Percentiles rank a stretch among this genome's conserved stretches.
These are phyloP conservation scores for Hansenula anomala DNA, from an alignment of 1,139 yeast genomes.

Conservation along the genomic window DNA sequence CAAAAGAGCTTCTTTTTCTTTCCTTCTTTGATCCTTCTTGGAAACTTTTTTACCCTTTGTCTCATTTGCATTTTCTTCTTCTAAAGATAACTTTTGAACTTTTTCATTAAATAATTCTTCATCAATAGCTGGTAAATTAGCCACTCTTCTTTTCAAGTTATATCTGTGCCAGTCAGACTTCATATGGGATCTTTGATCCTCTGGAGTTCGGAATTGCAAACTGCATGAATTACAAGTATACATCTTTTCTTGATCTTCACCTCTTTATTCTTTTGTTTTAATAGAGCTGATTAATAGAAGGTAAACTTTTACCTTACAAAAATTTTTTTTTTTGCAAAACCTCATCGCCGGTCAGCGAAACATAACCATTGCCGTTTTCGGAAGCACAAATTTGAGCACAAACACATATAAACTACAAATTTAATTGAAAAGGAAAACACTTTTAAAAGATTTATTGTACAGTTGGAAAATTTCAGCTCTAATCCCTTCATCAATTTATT, in stretches of 20 bases:
- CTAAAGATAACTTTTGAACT: conserved; percentile 39
- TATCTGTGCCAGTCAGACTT: conserved; percentile 89
- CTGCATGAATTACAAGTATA: conserved; percentile 74
- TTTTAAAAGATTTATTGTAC: too few species aligned
- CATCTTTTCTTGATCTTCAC: background rate
- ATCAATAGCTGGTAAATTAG: conserved; percentile 74
- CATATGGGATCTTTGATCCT: conserved; percentile 87
- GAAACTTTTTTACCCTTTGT: conserved; percentile 42
- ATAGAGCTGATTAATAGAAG: too few species aligned
- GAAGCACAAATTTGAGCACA: too few species aligned
- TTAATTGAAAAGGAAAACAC: too few species aligned
- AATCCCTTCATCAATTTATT: too few species aligned
- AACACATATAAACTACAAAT: too few species aligned
- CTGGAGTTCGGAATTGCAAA: conserved; percentile 73
- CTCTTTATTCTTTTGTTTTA: background rate
- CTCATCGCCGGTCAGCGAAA: conserved; percentile 1
- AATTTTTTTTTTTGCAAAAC: background rate
- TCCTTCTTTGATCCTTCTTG: conserved; percentile 60
- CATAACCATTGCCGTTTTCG: background rate
- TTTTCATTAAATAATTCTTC: conserved; percentile 78
- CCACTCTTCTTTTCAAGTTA: conserved; percentile 89
- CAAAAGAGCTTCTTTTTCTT: conserved; percentile 57
- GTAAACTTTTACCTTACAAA: background rate
- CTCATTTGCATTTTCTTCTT: conserved; percentile 32
- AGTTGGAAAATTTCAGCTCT: too few species aligned